Base-by-base conservation (phyloP, 2,329 filamentous ascomycete genomes). In the Penicillium sp. region DNA sequence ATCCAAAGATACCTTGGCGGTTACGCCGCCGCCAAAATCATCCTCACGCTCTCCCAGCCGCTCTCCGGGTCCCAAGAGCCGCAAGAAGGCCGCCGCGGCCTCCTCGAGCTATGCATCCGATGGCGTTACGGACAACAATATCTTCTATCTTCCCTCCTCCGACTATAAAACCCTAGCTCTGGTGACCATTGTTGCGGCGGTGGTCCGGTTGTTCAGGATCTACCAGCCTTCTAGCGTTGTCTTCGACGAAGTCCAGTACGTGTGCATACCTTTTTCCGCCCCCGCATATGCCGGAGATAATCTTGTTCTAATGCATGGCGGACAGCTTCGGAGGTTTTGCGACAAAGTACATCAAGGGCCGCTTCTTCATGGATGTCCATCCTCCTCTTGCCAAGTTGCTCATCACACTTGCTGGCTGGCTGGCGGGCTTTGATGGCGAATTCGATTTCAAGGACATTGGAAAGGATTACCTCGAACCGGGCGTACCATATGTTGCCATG, bases 291-390 rank as follows among this genome's bases (percentile, higher is more conserved):
- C 13, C n/a, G n/a, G n/a, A n/a, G n/a, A n/a, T n/a, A n/a, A n/a
- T n/a, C n/a, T n/a, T n/a, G n/a, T n/a, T n/a, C n/a, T n/a, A n/a
- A n/a, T n/a, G 10, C n/a, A 26, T 50, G n/a, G n/a, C n/a, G 43
- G 55, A 57, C 64, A 95, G 89, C 73, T 98, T 98, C 70, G 93
- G 93, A 69, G 93, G 93, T 42, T 98, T 98, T 68, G 93, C 93
- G 57, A 88, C 87, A 62, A 98, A 98, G 72, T 98, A 98, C 72
- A 97, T 98, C 79, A 97, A 98, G 77, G 93, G 93, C 65, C 85
- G 80, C 68, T 98, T 98, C 80, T 98, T 98, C 72, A 98, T 98
- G 93, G 93, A 98, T 69, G 93, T 98, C n/a, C 93, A 98, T 68
- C 93, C 93, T 28, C 93, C 93, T 39, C 79, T 98, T 53, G 93